Evolutionary conservation across 108 stramenopile species (phyloP), one percentile per base, ranked within the genome.

Genomic region (Bacterosira constricta): DNA sequence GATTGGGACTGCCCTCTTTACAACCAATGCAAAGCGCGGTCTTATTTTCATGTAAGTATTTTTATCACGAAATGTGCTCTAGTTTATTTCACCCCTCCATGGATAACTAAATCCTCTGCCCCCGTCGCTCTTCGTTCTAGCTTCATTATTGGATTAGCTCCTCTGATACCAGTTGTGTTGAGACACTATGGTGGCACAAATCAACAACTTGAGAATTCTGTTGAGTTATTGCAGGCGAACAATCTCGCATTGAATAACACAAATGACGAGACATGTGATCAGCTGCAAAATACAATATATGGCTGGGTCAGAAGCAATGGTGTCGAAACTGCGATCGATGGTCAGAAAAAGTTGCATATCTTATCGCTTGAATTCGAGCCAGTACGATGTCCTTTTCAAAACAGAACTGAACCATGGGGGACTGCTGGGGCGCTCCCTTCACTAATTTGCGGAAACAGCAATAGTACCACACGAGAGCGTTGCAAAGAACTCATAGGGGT

Each of bases 1-100:
- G n/a, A 90, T 94, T 66, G 90, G 90, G 53, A 94, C 93, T 30
- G 89, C 93, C 23, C 75, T 94, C 13, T 82, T 90, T 76, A 80
- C 67, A 4, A 78, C 86, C 6, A 94, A 94, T 72, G 86, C 93
- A 1, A 82, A 88, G 25, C 77, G 90, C 12, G 78, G 75, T 20
- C 69, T 94, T 52, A 51, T 86, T 1, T 32, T 90, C 12, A 37
- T 93, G 77, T 86, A 65, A 66, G 72, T 81, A 47, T 45, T 5
- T 51, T n/a, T 34, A 25, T 34, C 6, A 15, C 4, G 17, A 45
- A 53, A 17, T 27, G 4, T 37, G 55, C 6, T n/a, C n/a, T 23
- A 63, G 29, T 25, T 21, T 41, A 15, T n/a, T 32, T 1, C 52
- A 20, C 38, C 41, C 45, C 25, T 9, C 36, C 18, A 26, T 44